Percentiles rank a stretch among this genome's conserved stretches.
These are phyloP conservation scores for Trichophyton mentagrophytes DNA, from an alignment of 2,329 filamentous ascomycete species.

Conservation along the genomic window DNA sequence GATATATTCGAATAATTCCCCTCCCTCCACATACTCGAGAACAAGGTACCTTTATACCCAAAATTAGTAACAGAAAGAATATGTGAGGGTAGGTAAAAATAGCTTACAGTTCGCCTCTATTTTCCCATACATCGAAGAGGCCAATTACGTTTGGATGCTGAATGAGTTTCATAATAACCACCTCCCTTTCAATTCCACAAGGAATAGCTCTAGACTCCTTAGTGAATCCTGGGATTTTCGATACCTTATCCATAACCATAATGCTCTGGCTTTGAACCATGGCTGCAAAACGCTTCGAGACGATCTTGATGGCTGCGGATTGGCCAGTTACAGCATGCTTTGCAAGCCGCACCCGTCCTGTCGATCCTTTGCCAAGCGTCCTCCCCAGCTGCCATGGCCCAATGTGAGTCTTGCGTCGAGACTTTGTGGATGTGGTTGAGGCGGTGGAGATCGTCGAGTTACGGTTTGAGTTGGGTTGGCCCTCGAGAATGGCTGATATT, in stretches of 20 bases:
- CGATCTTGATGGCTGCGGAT: constrained; percentile 86
- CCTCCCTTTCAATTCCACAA: constrained; percentile 81
- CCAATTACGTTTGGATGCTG: constrained; percentile 91
- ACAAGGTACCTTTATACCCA: constrained; percentile 64
- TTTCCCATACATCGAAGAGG: constrained; percentile 96
- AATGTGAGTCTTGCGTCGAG: constrained; percentile 58
- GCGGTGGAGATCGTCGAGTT: constrained; percentile 43
- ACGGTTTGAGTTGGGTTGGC: constrained; percentile 37
- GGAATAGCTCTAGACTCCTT: constrained; percentile 61
- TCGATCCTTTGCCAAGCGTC: constrained; percentile 80
- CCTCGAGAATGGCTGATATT: constrained; percentile 40
- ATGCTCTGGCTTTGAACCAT: constrained; percentile 77
- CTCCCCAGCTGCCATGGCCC: constrained; percentile 89
- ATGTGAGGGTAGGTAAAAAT: not conserved
- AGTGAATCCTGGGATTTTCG: constrained; percentile 41
- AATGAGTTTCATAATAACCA: constrained; percentile 92
- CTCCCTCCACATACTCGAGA: constrained; percentile 76
- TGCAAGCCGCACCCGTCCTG: constrained; percentile 74
- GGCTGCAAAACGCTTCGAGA: constrained; percentile 68
- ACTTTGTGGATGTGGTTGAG: constrained; percentile 43
- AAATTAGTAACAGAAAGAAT: constrained; percentile 8
- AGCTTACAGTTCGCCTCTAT: constrained; percentile 81
- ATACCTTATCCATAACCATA: constrained; percentile 65
- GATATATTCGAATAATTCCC: constrained; percentile 80
- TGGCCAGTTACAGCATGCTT: constrained; percentile 68